Evolutionary conservation across 331 rosid species (phyloP).

Genomic region (Telfairia occidentalis): DNA sequence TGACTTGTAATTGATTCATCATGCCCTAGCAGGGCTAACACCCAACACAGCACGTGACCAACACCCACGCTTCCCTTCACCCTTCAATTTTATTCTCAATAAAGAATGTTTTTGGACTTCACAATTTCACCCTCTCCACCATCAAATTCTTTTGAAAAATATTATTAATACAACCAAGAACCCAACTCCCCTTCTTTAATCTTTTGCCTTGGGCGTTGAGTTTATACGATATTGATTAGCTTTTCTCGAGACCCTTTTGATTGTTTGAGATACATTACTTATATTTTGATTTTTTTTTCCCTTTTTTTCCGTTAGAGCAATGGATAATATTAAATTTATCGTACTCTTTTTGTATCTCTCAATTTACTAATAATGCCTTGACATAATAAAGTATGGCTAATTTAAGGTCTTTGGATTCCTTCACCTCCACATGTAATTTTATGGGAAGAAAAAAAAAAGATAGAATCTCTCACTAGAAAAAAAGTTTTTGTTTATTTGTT

Average conservation of each 20-base stretch:
- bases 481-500: not conserved
- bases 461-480: not conserved
- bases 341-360: not conserved
- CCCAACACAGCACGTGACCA: not conserved
- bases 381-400: not conserved
- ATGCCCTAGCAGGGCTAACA: not conserved
- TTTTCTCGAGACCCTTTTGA: not conserved
- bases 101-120: constrained; percentile 13
- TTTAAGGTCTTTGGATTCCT: not conserved
- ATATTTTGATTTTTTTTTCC: not conserved
- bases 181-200: not conserved
- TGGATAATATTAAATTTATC: not conserved
- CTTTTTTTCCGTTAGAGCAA: too few species aligned
- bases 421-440: not conserved
- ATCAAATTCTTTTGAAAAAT: not conserved
- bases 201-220: not conserved
- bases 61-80: not conserved
- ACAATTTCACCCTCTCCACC: not conserved
- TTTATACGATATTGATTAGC: not conserved
- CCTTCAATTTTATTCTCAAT: not conserved
- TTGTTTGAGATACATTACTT: not conserved
- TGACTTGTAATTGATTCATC: constrained; percentile 9
- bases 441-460: not conserved
- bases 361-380: not conserved
- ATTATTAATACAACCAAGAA: not conserved